Conservation (phyloP, 192 early-diverging fungal species). For the Podila minutissima region DNA sequence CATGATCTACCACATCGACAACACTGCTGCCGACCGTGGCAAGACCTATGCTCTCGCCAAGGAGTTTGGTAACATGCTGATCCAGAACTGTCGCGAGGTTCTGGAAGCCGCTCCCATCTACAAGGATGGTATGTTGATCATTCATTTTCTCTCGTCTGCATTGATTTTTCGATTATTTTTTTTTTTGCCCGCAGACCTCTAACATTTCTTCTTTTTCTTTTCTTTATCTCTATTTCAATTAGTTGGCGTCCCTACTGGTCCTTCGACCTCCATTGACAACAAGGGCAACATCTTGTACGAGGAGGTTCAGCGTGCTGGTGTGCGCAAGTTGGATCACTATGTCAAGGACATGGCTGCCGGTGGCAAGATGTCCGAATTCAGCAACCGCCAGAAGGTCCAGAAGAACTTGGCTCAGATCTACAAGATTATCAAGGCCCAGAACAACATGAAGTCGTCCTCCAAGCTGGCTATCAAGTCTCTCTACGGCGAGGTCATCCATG, state of each 20-base stretch:
- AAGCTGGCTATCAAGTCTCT: conserved; percentile 74
- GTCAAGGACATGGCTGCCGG: conserved; percentile 88
- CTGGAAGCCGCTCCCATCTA: conserved; percentile 81
- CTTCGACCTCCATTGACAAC: conserved; percentile 81
- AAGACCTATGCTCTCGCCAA: conserved; percentile 87
- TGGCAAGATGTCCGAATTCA: conserved; percentile 76
- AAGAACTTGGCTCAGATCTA: conserved; percentile 81
- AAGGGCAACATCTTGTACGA: conserved; percentile 86
- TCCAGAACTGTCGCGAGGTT: conserved; percentile 93
- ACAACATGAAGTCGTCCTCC: conserved; percentile 79
- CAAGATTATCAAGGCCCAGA: conserved; percentile 81
- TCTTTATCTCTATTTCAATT: conserved; percentile 8
- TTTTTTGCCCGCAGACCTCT: not conserved
- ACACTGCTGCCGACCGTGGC: conserved; percentile 78
- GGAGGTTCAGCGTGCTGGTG: conserved; percentile 83
- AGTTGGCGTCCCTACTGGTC: conserved; percentile 87
- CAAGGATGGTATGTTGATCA: conserved; percentile 78
- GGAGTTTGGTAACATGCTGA: conserved; percentile 81
- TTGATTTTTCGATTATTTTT: conserved; percentile 10
- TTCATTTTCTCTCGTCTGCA: not conserved
- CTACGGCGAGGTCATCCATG: conserved; percentile 76
- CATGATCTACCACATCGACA: conserved; percentile 90
- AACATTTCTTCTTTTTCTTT: conserved; percentile 4
- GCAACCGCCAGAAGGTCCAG: conserved; percentile 79
- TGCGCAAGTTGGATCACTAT: conserved; percentile 93